Base-by-base conservation (phyloP, 345 rosid species). In the Carallia brachiata region DNA sequence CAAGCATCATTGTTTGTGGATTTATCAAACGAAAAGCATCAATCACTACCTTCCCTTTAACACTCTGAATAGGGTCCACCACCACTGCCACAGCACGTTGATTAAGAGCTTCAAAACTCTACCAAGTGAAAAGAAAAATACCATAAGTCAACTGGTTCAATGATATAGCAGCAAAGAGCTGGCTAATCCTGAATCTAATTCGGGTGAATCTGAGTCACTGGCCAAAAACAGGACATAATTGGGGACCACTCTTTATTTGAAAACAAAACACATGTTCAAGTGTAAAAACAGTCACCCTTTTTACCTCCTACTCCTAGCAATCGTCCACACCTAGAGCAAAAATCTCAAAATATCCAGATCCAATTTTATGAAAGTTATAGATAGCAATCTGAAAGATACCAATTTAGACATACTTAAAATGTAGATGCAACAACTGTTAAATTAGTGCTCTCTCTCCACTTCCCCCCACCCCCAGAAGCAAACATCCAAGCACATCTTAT, bases 1-100 rank as follows among this genome's bases (percentile, higher is more conserved):
- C 98, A 82, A 95, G 98, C 99, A 95, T 95, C 94, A 95, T 95
- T 34, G 99, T 95, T 69, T 92, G 99, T 6, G 98, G 99, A 67
- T 92, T 95, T 62, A 95, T 95, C 63, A 93, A 81, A 34, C 99
- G 98, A 74, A 95, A 95, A 4, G 98, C 98, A 84, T 95, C 99
- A 78, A 95, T 95, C 70, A 95, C 99, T 75, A 95, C 99, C 78
- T 95, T 92, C 40, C 99, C 99, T 79, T 92, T 90, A 16, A 96
- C 98, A 70, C 99, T 92, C 75, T 96, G 98, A 76, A 92, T 96
- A 6, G 99, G 99, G 76, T 96, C 99, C 65, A 96, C 99, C 61
- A 96, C 99, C 71, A 96, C 99, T 27, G 98, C 98, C 15, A 96
- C 99, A 70, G 98, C 99, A 54, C 97, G 83, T 74, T 96, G 99